phyloP scores from a whole-genome alignment of 345 rosid genomes.

The Eucalyptus pauciflora region DNA sequence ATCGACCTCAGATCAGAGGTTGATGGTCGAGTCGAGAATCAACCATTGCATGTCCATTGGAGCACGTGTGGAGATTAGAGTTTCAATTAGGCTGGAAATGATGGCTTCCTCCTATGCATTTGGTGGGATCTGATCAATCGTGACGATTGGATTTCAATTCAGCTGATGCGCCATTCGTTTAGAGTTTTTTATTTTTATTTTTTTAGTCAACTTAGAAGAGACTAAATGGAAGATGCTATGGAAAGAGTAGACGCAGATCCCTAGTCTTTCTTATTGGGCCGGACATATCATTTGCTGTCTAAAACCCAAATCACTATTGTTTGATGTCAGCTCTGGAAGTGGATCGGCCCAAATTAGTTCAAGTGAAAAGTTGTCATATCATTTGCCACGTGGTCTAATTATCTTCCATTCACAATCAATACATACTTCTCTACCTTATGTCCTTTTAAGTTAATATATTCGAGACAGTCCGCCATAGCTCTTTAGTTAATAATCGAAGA shows the following conservation, averaged over 20 bases:
- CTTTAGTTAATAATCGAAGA: not conserved
- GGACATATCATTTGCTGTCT: not conserved
- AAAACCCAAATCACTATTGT: not conserved
- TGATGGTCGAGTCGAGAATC: not conserved
- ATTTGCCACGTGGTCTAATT: not conserved
- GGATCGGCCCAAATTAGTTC: not conserved
- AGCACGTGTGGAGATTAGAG: fast-evolving
- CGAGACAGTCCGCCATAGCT: not conserved
- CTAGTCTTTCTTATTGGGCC: not conserved
- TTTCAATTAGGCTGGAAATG: not conserved
- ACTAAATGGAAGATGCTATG: not conserved
- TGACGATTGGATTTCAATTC: not conserved
- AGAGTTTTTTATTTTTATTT: not conserved
- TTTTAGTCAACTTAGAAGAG: not conserved
- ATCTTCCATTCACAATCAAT: not conserved
- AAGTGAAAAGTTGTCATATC: not conserved
- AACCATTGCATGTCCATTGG: not conserved
- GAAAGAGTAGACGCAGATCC: not conserved
- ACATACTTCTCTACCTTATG: not conserved
- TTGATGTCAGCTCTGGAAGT: not conserved
- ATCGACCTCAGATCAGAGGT: not conserved
- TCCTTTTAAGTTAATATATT: not conserved
- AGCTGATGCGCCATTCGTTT: not conserved
- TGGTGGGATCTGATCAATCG: not conserved
- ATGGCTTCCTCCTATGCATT: not conserved